These are phyloP conservation scores for Calocybe cyanea DNA, from an alignment of 768 basidiomycete genomes.

Conservation along the genomic window DNA sequence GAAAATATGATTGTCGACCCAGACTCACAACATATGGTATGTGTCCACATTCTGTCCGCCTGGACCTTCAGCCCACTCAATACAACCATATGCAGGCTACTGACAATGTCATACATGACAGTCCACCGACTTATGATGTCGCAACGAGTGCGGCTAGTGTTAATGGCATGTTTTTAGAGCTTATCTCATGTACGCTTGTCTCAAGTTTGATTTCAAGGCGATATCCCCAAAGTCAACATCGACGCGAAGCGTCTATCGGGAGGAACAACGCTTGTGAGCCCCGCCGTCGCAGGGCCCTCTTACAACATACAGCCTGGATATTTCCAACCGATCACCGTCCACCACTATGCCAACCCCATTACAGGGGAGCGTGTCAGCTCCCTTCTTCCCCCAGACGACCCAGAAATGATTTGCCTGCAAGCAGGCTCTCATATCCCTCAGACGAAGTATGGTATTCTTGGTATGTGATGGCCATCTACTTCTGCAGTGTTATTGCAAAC, in stretches of 20 bases:
- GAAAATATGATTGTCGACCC: slow-evolving; percentile 25
- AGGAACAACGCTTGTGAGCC: neutral
- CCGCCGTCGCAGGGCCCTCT: slow-evolving; percentile 20
- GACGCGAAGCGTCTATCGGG: too few relatives aligned
- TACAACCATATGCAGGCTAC: slow-evolving; percentile 9
- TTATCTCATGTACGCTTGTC: too few relatives aligned
- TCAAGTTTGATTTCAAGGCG: too few relatives aligned
- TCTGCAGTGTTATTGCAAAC: slow-evolving; percentile 3
- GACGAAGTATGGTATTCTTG: slow-evolving; percentile 67
- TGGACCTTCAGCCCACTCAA: slow-evolving; percentile 8
- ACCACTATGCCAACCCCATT: slow-evolving; percentile 63
- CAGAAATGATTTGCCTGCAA: slow-evolving; percentile 85
- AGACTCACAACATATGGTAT: slow-evolving; percentile 21
- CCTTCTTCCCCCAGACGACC: slow-evolving; percentile 70
- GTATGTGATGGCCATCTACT: slow-evolving; percentile 33
- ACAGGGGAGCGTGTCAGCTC: slow-evolving; percentile 60
- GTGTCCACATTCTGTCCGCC: slow-evolving; percentile 2
- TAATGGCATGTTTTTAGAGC: slow-evolving; percentile 19
- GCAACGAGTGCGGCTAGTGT: slow-evolving; percentile 24
- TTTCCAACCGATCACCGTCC: slow-evolving; percentile 43
- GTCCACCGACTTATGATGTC: slow-evolving; percentile 49
- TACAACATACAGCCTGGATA: slow-evolving; percentile 12
- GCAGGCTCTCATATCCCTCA: slow-evolving; percentile 61
- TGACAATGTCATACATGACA: slow-evolving; percentile 27
- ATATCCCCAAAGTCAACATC: too few relatives aligned